Percentiles rank a stretch among this genome's conserved stretches.
phyloP scores from a whole-genome alignment of 768 basidiomycete species.

The Kwoniella sp. region DNA sequence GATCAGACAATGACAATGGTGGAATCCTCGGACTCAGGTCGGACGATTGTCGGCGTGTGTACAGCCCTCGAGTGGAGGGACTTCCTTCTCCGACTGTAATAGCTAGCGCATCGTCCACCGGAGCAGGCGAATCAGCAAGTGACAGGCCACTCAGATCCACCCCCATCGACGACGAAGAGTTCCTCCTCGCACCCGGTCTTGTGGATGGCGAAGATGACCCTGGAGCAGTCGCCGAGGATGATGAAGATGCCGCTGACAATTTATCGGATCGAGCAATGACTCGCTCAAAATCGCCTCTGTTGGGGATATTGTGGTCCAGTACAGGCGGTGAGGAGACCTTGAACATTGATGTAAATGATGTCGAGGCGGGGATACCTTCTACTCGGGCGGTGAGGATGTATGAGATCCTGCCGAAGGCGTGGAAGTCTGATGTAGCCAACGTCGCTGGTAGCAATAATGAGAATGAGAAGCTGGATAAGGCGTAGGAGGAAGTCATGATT shows the following conservation, averaged over 20 bases:
- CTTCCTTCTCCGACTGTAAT: slow-evolving; percentile 21
- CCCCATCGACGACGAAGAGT: neutral
- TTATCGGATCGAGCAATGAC: slow-evolving; percentile 28
- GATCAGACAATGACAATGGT: slow-evolving; percentile 1
- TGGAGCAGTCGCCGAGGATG: neutral
- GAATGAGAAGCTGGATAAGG: slow-evolving; percentile 39
- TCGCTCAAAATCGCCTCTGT: slow-evolving; percentile 23
- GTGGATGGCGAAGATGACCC: neutral
- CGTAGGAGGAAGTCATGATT: neutral
- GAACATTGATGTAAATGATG: slow-evolving; percentile 18
- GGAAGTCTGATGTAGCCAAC: slow-evolving; percentile 42
- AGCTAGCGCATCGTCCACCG: slow-evolving; percentile 8
- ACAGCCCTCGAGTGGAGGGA: slow-evolving; percentile 15
- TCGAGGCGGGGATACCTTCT: slow-evolving; percentile 30
- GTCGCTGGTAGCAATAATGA: slow-evolving; percentile 48
- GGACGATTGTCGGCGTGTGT: slow-evolving; percentile 13
- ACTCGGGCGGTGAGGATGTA: slow-evolving; percentile 36
- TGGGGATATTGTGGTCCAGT: slow-evolving; percentile 13
- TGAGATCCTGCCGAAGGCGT: slow-evolving; percentile 38
- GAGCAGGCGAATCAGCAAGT: neutral
- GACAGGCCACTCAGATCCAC: neutral
- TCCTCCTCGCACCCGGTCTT: neutral
- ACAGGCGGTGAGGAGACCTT: slow-evolving; percentile 7
- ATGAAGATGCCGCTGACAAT: slow-evolving; percentile 5
- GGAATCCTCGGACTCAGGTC: slow-evolving; percentile 12